phyloP scores from a whole-genome alignment of 495 filamentous ascomycete species.

The Penicillium bovifimosum region DNA sequence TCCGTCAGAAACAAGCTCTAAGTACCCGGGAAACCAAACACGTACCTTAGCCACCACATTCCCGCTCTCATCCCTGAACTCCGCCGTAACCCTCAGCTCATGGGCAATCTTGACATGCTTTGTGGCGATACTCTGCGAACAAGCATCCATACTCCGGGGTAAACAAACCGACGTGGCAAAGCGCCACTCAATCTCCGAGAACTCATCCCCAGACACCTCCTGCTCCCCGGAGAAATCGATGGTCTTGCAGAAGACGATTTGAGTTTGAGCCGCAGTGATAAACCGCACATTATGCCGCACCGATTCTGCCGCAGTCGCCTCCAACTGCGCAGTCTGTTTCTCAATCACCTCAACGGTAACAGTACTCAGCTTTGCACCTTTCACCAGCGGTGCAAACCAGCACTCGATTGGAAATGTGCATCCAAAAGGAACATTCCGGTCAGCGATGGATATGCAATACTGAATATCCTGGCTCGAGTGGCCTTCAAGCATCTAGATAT shows the following conservation, averaged over 20 bases:
- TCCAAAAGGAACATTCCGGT: conserved; percentile 14
- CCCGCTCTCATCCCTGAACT: conserved; percentile 3
- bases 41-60: neutral
- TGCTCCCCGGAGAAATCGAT: neutral
- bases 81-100: conserved; percentile 8
- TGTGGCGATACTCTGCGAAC: conserved; percentile 14
- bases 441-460: conserved; percentile 14
- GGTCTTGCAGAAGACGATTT: conserved; percentile 4
- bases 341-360: conserved; percentile 9
- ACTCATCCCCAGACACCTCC: neutral
- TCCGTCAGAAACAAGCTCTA: neutral
- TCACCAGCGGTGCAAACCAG: conserved; percentile 11
- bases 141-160: conserved; percentile 9
- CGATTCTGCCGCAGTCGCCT: conserved; percentile 20
- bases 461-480: conserved; percentile 10
- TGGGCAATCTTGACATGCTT: conserved; percentile 16
- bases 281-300: conserved; percentile 6
- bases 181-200: conserved; percentile 11
- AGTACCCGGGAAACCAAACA: no score
- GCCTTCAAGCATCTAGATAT: conserved; percentile 4
- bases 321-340: conserved; percentile 13
- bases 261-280: conserved; percentile 9
- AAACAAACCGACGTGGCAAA: conserved; percentile 8
- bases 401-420: conserved; percentile 14
- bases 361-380: conserved; percentile 2